Conservation (phyloP, 2,329 filamentous ascomycete genomes). For the Cercospora sp. region DNA sequence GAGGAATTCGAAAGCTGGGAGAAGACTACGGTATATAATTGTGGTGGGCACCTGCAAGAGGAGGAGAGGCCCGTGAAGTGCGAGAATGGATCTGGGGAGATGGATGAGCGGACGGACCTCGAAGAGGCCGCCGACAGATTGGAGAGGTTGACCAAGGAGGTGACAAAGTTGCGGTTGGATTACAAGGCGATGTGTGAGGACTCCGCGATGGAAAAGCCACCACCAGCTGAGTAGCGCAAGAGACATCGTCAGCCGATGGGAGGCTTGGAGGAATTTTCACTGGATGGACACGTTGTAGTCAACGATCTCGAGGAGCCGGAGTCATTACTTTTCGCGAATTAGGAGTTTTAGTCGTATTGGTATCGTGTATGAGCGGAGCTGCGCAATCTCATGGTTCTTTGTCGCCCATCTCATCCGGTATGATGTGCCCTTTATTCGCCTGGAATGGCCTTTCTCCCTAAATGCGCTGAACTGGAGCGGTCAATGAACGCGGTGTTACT, state of each 20-base stretch:
- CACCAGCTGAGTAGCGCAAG: neutral
- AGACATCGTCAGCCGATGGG: neutral
- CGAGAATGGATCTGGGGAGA: neutral
- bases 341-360: neutral
- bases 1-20: neutral
- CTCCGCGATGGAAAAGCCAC: neutral
- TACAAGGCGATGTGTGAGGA: neutral
- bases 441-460: neutral
- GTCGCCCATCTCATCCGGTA: neutral
- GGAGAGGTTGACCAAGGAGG: neutral
- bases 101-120: neutral
- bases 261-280: neutral
- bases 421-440: neutral
- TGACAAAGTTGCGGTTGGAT: neutral
- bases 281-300: neutral
- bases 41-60: neutral
- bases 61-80: neutral
- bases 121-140: neutral
- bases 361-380: neutral
- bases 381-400: neutral
- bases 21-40: neutral
- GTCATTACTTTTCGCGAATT: neutral
- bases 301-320: neutral
- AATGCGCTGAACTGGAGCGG: neutral
- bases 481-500: neutral